These are phyloP conservation scores for Beauveria pseudobassiana DNA, from an alignment of 2,329 filamentous ascomycete species.

Conservation along the genomic window DNA sequence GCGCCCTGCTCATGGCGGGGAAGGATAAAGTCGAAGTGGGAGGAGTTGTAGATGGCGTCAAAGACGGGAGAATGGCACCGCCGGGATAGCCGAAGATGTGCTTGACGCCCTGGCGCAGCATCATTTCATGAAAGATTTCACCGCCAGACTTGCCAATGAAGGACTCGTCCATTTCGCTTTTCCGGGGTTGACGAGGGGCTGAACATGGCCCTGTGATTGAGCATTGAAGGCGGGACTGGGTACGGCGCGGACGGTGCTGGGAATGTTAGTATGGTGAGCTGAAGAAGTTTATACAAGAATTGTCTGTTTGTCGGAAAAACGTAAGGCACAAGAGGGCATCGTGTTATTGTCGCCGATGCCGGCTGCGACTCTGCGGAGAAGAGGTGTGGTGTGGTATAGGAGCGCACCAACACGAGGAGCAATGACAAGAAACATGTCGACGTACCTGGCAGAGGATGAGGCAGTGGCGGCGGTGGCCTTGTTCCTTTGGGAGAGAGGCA, in stretches of 20 bases:
- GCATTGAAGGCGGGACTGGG: constrained; percentile 58
- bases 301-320: no score
- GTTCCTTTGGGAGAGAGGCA: constrained; percentile 34
- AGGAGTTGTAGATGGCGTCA: constrained; percentile 97
- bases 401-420: background rate
- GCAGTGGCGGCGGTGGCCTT: constrained; percentile 41
- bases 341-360: constrained; percentile 10
- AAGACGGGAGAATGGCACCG: constrained; percentile 93
- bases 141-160: constrained; percentile 90
- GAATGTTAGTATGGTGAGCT: constrained; percentile 2
- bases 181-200: constrained; percentile 56
- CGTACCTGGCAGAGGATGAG: constrained; percentile 41
- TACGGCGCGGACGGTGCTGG: constrained; percentile 41
- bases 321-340: background rate
- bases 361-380: background rate
- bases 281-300: background rate
- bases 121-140: constrained; percentile 99
- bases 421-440: constrained; percentile 15
- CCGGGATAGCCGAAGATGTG: constrained; percentile 93
- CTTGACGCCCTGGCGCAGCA: constrained; percentile 86
- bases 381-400: background rate
- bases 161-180: constrained; percentile 71
- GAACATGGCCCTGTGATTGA: constrained; percentile 51
- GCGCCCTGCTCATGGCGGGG: constrained; percentile 96
- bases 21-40: constrained; percentile 92